These are phyloP conservation scores for Dendrocalamus latiflorus DNA, from an alignment of 202 grass and related monocot species.

Conservation along the genomic window DNA sequence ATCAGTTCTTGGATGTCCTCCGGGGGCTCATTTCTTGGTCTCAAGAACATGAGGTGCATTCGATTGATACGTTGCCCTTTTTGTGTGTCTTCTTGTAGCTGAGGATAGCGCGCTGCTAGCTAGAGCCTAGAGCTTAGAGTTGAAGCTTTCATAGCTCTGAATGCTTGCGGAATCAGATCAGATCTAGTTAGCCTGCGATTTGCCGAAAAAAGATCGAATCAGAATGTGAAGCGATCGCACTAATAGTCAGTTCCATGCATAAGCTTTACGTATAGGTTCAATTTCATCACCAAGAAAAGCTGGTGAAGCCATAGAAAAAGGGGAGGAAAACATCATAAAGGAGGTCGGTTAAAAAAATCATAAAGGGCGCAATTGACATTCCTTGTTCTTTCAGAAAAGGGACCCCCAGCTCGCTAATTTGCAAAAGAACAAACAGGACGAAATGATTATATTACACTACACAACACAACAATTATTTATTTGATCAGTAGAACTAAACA, in stretches of 20 bases:
- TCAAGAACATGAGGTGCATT: conserved; percentile 29
- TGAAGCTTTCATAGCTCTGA: conserved; percentile 21
- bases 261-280: neutral
- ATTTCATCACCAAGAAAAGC: neutral
- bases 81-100: neutral
- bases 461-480: neutral
- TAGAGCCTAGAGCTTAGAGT: conserved; percentile 10
- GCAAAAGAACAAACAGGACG: neutral
- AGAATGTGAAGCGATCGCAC: conserved; percentile 30
- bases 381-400: conserved; percentile 36
- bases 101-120: neutral
- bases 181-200: conserved; percentile 18
- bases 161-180: neutral
- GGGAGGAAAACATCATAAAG: neutral
- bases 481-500: neutral
- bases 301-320: conserved; percentile 4
- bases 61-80: neutral
- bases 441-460: neutral
- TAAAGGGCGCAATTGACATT: conserved; percentile 17
- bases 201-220: conserved; percentile 4
- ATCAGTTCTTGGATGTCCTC: conserved; percentile 41
- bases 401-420: neutral
- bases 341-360: neutral
- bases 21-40: neutral
- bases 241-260: neutral